These are phyloP conservation scores for Besnoitia besnoiti DNA, from an alignment of 169 alveolate genomes.

Conservation along the genomic window DNA sequence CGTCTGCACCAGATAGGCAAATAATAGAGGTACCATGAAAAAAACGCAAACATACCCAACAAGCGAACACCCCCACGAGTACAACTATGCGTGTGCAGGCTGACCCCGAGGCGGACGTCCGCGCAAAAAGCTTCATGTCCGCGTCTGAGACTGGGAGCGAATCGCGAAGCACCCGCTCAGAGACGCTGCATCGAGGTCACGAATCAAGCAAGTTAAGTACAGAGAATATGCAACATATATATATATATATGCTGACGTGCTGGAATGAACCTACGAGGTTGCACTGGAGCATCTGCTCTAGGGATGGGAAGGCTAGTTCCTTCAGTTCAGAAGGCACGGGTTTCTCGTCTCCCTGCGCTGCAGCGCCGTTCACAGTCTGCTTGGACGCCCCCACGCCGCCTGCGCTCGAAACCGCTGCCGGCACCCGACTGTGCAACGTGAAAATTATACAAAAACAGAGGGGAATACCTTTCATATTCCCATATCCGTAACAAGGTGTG, in stretches of 20 bases:
- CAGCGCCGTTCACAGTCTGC: neutral
- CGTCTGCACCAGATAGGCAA: too few relatives aligned
- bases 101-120: too few relatives aligned
- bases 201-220: too few relatives aligned
- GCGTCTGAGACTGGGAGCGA: too few relatives aligned
- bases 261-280: neutral
- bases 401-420: neutral
- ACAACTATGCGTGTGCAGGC: too few relatives aligned
- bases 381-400: neutral
- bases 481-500: neutral
- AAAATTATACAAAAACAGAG: neutral
- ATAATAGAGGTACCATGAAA: too few relatives aligned
- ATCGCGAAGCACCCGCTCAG: too few relatives aligned
- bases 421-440: neutral
- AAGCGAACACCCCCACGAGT: too few relatives aligned
- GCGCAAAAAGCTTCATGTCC: too few relatives aligned
- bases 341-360: neutral
- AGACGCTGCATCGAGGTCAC: too few relatives aligned
- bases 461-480: neutral
- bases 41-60: too few relatives aligned
- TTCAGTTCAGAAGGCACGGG: neutral
- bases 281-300: neutral
- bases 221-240: too few relatives aligned
- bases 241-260: neutral
- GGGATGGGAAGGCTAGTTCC: neutral